Evolutionary conservation across 2,329 filamentous ascomycete species (phyloP).

Genomic region (Fusarium brachygibbosum): DNA sequence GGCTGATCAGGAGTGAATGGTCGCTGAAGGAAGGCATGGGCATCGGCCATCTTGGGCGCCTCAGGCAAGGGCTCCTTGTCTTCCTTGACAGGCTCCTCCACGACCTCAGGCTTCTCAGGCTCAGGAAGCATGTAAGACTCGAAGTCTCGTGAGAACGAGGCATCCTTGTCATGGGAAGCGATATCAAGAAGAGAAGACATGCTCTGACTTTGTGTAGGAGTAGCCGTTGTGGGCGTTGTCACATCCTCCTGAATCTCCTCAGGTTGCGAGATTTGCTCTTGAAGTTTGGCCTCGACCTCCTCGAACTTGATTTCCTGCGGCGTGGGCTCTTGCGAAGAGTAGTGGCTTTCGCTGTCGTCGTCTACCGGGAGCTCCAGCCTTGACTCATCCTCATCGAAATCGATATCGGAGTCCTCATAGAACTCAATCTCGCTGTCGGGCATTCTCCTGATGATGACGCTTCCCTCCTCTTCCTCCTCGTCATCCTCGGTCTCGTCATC

Average conservation of each 20-base stretch:
- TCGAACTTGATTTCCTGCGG: slow-evolving; percentile 44
- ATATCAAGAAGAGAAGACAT: slow-evolving; percentile 56
- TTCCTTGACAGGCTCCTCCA: slow-evolving; percentile 47
- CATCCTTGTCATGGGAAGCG: slow-evolving; percentile 52
- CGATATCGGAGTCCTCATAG: slow-evolving; percentile 62
- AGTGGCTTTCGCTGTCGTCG: slow-evolving; percentile 57
- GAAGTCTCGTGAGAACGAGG: slow-evolving; percentile 59
- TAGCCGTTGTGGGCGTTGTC: slow-evolving; percentile 64
- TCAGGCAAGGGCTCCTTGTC: slow-evolving; percentile 43
- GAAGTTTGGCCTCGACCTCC: slow-evolving; percentile 11
- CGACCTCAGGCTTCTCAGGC: slow-evolving; percentile 52
- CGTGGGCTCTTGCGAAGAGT: slow-evolving; percentile 50
- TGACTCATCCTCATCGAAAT: slow-evolving; percentile 71
- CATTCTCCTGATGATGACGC: slow-evolving; percentile 77
- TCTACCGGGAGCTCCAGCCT: slow-evolving; percentile 63
- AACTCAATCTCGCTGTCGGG: slow-evolving; percentile 74
- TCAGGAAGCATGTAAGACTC: slow-evolving; percentile 64
- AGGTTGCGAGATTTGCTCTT: slow-evolving; percentile 56
- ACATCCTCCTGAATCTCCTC: slow-evolving; percentile 60
- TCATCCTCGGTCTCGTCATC: slow-evolving; percentile 63
- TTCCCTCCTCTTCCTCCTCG: slow-evolving; percentile 64
- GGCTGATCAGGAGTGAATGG: slow-evolving; percentile 64
- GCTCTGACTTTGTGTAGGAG: slow-evolving; percentile 39
- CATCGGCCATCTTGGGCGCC: slow-evolving; percentile 54
- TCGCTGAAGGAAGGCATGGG: slow-evolving; percentile 56